phyloP scores from a whole-genome alignment of 1,284 basidiomycete species.

The Ganoderma boninense region DNA sequence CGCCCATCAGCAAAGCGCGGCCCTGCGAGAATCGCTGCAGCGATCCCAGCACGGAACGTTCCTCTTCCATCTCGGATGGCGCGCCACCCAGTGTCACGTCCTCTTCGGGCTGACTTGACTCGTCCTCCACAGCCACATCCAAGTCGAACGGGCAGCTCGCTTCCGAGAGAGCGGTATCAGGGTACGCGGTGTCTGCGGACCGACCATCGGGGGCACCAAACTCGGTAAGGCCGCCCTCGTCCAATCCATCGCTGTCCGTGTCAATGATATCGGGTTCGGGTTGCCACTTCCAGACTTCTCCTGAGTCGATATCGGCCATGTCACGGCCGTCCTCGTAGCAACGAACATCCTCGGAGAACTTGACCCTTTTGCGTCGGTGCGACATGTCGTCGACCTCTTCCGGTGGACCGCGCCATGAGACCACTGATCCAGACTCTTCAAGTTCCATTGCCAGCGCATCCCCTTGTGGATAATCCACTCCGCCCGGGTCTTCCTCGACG shows the following conservation, averaged over 20 bases:
- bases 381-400: background rate
- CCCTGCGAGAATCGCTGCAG: conserved; percentile 51
- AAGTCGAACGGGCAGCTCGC: background rate
- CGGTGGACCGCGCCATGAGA: background rate
- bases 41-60: conserved; percentile 22
- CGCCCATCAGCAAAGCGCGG: conserved; percentile 43
- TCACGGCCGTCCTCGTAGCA: conserved; percentile 1
- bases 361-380: background rate
- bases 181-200: background rate
- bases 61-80: conserved; percentile 8
- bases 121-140: conserved; percentile 6
- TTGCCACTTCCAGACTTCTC: background rate
- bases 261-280: background rate
- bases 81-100: conserved; percentile 7
- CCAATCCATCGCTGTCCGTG: background rate
- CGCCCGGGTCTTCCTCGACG: background rate
- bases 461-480: background rate
- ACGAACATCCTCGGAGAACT: conserved; percentile 1
- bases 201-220: conserved; percentile 3
- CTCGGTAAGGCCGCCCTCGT: background rate
- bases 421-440: background rate
- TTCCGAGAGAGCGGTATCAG: background rate
- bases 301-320: background rate
- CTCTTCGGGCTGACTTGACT: conserved; percentile 6
- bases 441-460: background rate